Evolutionary conservation across 2,329 filamentous ascomycete genomes (phyloP).

Genomic region (Aspergillus ibericus): DNA sequence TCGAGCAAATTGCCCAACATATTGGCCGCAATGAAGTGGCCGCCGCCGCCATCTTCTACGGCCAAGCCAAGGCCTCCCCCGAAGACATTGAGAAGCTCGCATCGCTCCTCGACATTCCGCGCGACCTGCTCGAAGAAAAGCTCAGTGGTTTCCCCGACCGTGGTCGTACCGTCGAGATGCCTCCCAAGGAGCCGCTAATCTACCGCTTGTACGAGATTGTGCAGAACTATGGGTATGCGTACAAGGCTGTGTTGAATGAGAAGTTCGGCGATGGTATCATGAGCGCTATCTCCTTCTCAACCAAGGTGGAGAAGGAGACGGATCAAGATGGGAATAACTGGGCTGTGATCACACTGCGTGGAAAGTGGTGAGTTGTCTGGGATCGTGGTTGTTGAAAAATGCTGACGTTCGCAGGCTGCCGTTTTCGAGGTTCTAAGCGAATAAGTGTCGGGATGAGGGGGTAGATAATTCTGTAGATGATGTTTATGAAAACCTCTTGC

Average conservation of each 20-base stretch:
- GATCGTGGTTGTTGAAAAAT: neutral
- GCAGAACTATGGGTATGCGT: conserved; percentile 95
- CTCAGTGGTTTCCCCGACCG: conserved; percentile 77
- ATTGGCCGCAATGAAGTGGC: conserved; percentile 81
- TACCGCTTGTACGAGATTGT: conserved; percentile 93
- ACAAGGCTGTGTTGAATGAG: conserved; percentile 93
- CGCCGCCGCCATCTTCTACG: conserved; percentile 86
- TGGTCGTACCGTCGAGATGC: conserved; percentile 77
- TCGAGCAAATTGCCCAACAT: conserved; percentile 72
- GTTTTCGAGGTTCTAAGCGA: conserved; percentile 45
- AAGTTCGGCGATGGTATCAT: conserved; percentile 95
- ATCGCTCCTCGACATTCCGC: conserved; percentile 61
- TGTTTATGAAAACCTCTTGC: neutral
- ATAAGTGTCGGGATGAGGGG: neutral
- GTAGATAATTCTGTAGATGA: neutral
- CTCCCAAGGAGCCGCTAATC: conserved; percentile 79
- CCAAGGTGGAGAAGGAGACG: conserved; percentile 89
- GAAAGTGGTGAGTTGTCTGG: conserved; percentile 68
- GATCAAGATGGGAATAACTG: conserved; percentile 78
- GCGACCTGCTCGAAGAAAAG: conserved; percentile 58
- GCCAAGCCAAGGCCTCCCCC: conserved; percentile 70
- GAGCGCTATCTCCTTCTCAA: conserved; percentile 90
- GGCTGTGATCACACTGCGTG: conserved; percentile 80
- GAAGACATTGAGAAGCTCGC: conserved; percentile 71
- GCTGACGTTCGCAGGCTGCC: conserved; percentile 41